Base-by-base conservation (phyloP, 257 asterid genomes). In the Solanum neorickii region DNA sequence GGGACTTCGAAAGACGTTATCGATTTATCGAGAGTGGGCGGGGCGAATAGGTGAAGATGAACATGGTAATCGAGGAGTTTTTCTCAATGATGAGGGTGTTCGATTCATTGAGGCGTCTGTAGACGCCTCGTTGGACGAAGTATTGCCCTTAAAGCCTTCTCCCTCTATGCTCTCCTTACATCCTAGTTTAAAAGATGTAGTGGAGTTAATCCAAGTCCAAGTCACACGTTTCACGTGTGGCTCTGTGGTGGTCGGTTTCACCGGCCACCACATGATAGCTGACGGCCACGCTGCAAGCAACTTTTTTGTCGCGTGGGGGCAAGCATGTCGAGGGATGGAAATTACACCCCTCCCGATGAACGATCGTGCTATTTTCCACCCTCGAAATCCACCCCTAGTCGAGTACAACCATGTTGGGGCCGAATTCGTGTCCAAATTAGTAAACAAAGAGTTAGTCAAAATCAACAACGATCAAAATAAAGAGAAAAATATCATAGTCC, bases 301-400 rank as follows among this genome's bases (percentile, higher is more conserved):
- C 29, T 96, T 96, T 52, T 77, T 96, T 83, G 94, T 95, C 42
- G 94, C 99, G 4, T 95, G 98, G 99, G 98, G 99, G 4, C 91
- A 89, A 56, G 97, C 98, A 10, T 91, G 94, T 4, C 89, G 94
- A 2, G 95, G 92, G 1, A 47, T 91, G 1, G 86, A 89, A 0
- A 92, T 94, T 25, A 49, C 47, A 23, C 96, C 97, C 1, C 85
- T 88, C 3, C 98, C 98, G 0, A 88, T 88, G 1, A 93, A 74
- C 13, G 98, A 93, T 62, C 95, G 97, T 0, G 60, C 92, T 0
- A 91, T 93, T 15, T 95, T 96, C 92, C 47, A 65, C 9, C 94
- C 96, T 2, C 91, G 97, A 0, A 31, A 90, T 9, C 94, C 96
- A n/a, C 98, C 98, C 1, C 56, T 3, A 0, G 20, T 89, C 0